Conservation (phyloP, 2,329 filamentous ascomycete genomes). For the Coniochaeta hoffmannii region DNA sequence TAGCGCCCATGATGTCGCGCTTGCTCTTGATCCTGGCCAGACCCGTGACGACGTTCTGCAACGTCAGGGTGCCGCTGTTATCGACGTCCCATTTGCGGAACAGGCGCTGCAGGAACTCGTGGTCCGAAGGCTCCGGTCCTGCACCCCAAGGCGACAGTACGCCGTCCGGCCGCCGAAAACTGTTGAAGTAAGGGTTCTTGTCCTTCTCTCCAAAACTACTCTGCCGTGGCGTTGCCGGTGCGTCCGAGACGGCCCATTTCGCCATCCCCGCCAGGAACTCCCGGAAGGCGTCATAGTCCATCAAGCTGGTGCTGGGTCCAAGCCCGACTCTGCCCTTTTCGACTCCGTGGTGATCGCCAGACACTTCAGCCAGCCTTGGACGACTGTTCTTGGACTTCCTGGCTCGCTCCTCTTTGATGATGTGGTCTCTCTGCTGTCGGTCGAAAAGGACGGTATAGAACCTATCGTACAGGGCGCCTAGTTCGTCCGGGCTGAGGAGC, state of each 20-base stretch:
- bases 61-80: conserved; percentile 65
- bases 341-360: conserved; percentile 43
- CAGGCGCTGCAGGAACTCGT: conserved; percentile 86
- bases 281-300: conserved; percentile 96
- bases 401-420: conserved; percentile 69
- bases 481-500: conserved; percentile 73
- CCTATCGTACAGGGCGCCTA: conserved; percentile 85
- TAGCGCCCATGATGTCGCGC: conserved; percentile 94
- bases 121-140: conserved; percentile 69
- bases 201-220: conserved; percentile 41
- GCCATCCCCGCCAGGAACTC: conserved; percentile 87
- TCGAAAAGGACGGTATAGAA: conserved; percentile 93
- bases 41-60: conserved; percentile 89
- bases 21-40: conserved; percentile 88
- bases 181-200: conserved; percentile 48
- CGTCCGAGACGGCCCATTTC: conserved; percentile 89
- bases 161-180: conserved; percentile 39
- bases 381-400: conserved; percentile 56
- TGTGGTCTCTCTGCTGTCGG: conserved; percentile 72
- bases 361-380: conserved; percentile 20
- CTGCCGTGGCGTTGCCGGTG: conserved; percentile 53
- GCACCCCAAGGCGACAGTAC: conserved; percentile 45
- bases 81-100: conserved; percentile 86
- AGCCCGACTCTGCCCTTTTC: conserved; percentile 84
- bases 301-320: conserved; percentile 81